Evolutionary conservation across 2,329 filamentous ascomycete species (phyloP).

Genomic region (Diaporthe aspalathi): DNA sequence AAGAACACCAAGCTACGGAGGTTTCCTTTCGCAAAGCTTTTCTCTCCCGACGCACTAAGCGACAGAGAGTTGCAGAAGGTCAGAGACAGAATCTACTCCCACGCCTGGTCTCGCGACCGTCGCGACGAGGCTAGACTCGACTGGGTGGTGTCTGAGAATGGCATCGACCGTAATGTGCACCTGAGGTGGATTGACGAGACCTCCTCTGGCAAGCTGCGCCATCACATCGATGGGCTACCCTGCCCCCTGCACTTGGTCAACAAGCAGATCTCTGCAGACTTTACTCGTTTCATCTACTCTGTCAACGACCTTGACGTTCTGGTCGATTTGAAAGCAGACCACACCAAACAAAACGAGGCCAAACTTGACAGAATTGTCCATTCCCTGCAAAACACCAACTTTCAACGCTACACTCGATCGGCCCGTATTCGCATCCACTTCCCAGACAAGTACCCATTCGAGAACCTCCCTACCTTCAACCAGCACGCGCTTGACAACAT

Average conservation of each 20-base stretch:
- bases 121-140: slow-evolving; percentile 34
- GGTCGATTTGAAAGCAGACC: slow-evolving; percentile 34
- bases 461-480: slow-evolving; percentile 36
- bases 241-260: slow-evolving; percentile 36
- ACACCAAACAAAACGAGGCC: slow-evolving; percentile 16
- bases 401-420: slow-evolving; percentile 21
- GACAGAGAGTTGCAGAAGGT: slow-evolving; percentile 11
- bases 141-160: slow-evolving; percentile 35
- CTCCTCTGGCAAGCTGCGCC: not conserved
- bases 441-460: slow-evolving; percentile 33
- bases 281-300: slow-evolving; percentile 36
- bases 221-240: not conserved
- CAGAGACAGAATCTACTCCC: slow-evolving; percentile 35
- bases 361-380: slow-evolving; percentile 22
- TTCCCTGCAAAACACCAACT: slow-evolving; percentile 31
- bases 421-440: slow-evolving; percentile 39
- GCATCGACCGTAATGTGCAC: slow-evolving; percentile 37
- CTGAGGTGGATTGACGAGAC: not conserved
- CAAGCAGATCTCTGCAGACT: slow-evolving; percentile 36
- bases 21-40: slow-evolving; percentile 25
- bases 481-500: slow-evolving; percentile 32
- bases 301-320: slow-evolving; percentile 32
- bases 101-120: slow-evolving; percentile 32
- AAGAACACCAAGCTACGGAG: not conserved
- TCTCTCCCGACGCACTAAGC: not conserved